phyloP scores from a whole-genome alignment of 805 yeast species.

The Pichia deserticola region DNA sequence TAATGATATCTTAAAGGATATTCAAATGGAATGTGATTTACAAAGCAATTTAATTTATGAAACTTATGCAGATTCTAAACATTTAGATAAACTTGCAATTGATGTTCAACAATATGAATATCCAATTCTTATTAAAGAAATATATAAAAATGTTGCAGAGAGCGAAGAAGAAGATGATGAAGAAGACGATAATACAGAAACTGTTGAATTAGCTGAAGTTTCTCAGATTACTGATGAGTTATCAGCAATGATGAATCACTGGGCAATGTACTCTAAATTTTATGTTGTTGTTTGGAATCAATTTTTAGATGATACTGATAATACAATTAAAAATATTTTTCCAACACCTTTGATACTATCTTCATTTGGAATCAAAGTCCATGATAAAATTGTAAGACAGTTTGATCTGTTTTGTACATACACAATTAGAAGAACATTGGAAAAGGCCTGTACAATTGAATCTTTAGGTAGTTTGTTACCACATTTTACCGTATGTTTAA shows the following conservation, averaged over 20 bases:
- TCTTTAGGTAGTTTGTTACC: constrained; percentile 55
- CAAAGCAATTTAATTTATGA: constrained; percentile 87
- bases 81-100: constrained; percentile 46
- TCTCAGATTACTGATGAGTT: constrained; percentile 66
- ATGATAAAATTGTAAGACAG: constrained; percentile 44
- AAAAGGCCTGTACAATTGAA: constrained; percentile 74
- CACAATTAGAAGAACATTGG: constrained; percentile 70
- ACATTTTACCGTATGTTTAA: constrained; percentile 25
- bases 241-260: constrained; percentile 70
- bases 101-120: constrained; percentile 51
- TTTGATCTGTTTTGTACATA: constrained; percentile 59
- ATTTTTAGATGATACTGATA: background rate
- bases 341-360: constrained; percentile 51
- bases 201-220: constrained; percentile 34
- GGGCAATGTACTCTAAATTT: constrained; percentile 76
- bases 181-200: constrained; percentile 18
- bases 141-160: constrained; percentile 25
- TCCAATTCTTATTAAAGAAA: constrained; percentile 35
- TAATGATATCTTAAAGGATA: constrained; percentile 56
- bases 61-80: constrained; percentile 70
- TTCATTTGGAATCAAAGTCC: constrained; percentile 49
- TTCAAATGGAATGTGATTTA: constrained; percentile 86
- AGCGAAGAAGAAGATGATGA: constrained; percentile 21
- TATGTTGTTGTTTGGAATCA: constrained; percentile 62
- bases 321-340: constrained; percentile 16